phyloP scores from a whole-genome alignment of 2,329 filamentous ascomycete species.

The Diplodia scrobiculata region DNA sequence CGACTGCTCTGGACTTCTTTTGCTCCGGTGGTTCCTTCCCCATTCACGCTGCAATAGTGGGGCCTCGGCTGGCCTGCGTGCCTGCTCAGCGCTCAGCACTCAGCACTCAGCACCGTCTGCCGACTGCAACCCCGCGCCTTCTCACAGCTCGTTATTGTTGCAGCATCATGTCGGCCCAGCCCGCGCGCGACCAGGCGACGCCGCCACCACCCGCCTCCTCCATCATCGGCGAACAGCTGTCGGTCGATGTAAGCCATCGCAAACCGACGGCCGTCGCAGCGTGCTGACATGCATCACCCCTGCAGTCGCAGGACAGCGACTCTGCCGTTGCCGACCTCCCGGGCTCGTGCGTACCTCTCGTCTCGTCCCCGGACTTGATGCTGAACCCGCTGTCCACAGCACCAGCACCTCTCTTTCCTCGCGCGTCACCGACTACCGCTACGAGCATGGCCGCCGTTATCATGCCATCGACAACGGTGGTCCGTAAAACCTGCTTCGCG shows the following conservation, averaged over 20 bases:
- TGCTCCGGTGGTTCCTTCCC: too few species aligned
- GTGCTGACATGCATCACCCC: conserved; percentile 4
- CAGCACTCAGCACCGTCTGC: too few species aligned
- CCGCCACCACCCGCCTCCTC: conserved; percentile 2
- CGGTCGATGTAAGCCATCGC: conserved; percentile 19
- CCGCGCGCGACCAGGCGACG: not conserved
- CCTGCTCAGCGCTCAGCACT: too few species aligned
- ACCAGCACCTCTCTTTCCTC: conserved; percentile 30
- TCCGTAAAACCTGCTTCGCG: not conserved
- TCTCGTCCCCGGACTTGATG: not conserved
- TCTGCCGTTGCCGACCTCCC: conserved; percentile 25
- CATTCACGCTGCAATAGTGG: not conserved
- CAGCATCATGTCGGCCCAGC: not conserved
- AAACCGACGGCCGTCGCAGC: not conserved
- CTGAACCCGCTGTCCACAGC: not conserved
- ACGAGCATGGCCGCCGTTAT: conserved; percentile 30
- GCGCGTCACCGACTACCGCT: conserved; percentile 25
- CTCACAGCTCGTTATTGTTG: too few species aligned
- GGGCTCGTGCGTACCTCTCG: conserved; percentile 13
- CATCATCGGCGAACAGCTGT: conserved; percentile 25
- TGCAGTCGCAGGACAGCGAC: conserved; percentile 23
- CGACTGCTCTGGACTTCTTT: not conserved
- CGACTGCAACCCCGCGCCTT: not conserved
- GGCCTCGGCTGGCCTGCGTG: not conserved
- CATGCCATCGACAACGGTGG: conserved; percentile 29